Evolutionary conservation across 768 basidiomycete genomes (phyloP).

Genomic region (Tylopilus subfusipes): DNA sequence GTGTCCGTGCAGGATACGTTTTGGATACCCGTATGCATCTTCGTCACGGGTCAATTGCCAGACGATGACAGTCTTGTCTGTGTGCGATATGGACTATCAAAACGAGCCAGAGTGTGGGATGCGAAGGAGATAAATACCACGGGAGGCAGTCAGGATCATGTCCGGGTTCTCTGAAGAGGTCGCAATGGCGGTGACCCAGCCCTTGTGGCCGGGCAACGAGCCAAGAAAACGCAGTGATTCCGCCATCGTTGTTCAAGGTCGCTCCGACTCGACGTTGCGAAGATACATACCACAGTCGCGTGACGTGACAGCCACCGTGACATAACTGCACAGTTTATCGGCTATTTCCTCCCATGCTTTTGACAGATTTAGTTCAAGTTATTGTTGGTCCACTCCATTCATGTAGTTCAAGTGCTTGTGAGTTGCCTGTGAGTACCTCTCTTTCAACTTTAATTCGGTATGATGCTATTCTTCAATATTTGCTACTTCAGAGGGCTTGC

Average conservation of each 20-base stretch:
- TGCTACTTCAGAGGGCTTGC: slow-evolving; percentile 63
- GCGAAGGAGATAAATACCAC: slow-evolving; percentile 56
- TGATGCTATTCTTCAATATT: slow-evolving; percentile 55
- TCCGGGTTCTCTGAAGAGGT: slow-evolving; percentile 99
- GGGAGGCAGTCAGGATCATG: slow-evolving; percentile 97
- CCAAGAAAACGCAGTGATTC: slow-evolving; percentile 91
- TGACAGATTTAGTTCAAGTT: not conserved
- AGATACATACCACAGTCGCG: slow-evolving; percentile 30
- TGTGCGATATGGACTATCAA: slow-evolving; percentile 41
- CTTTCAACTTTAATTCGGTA: slow-evolving; percentile 2
- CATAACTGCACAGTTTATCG: slow-evolving; percentile 56
- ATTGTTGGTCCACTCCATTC: not conserved
- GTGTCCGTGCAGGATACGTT: slow-evolving; percentile 96
- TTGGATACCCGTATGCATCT: slow-evolving; percentile 90
- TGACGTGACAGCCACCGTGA: slow-evolving; percentile 65
- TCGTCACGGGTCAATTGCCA: slow-evolving; percentile 97
- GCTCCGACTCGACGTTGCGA: slow-evolving; percentile 18
- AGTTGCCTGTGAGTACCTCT: slow-evolving; percentile 22
- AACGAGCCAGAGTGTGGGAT: slow-evolving; percentile 10
- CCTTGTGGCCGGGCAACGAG: slow-evolving; percentile 88
- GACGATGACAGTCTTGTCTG: slow-evolving; percentile 99
- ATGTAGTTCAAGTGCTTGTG: slow-evolving; percentile 3
- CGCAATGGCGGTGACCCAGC: slow-evolving; percentile 98
- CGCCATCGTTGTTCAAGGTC: slow-evolving; percentile 49
- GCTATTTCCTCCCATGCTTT: slow-evolving; percentile 17